These are phyloP conservation scores for Xylaria sp. DNA, from an alignment of 2,329 filamentous ascomycete species.

Conservation along the genomic window DNA sequence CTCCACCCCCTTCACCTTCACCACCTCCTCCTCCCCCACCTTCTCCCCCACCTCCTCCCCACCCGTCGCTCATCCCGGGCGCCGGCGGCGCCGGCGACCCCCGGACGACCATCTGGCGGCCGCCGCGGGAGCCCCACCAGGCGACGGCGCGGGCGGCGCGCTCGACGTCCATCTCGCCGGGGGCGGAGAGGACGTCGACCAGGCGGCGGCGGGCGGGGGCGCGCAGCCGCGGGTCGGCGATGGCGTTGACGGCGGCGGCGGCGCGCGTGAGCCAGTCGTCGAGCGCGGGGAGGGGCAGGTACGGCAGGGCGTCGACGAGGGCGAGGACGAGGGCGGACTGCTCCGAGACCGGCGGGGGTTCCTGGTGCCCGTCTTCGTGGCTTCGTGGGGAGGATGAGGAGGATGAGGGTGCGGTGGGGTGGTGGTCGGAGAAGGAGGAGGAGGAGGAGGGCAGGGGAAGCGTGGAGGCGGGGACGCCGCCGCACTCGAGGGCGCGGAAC, in stretches of 20 bases:
- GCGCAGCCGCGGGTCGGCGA: constrained; percentile 64
- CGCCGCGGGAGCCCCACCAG: constrained; percentile 76
- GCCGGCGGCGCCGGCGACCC: constrained; percentile 27
- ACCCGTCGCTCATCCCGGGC: constrained; percentile 25
- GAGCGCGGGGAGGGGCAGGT: constrained; percentile 68
- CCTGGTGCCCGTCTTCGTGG: constrained; percentile 31
- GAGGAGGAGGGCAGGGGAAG: constrained; percentile 44
- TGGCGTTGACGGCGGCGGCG: constrained; percentile 66
- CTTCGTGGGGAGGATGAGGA: constrained; percentile 38
- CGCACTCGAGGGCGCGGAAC: constrained; percentile 59
- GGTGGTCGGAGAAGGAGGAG: constrained; percentile 40
- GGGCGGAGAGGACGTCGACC: constrained; percentile 77
- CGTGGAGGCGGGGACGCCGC: constrained; percentile 54
- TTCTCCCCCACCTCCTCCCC: constrained; percentile 12
- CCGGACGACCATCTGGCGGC: constrained; percentile 53
- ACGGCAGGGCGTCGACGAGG: constrained; percentile 77
- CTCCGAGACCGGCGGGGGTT: constrained; percentile 66
- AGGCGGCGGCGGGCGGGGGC: constrained; percentile 70
- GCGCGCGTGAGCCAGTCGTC: constrained; percentile 80
- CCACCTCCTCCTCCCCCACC: constrained; percentile 25
- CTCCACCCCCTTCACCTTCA: constrained; percentile 25
- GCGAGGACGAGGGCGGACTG: constrained; percentile 77
- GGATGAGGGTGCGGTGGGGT: constrained; percentile 31
- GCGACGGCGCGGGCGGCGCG: constrained; percentile 75
- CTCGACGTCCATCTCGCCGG: constrained; percentile 88